Conservation (phyloP, 768 basidiomycete genomes). For the Suillus luteus region DNA sequence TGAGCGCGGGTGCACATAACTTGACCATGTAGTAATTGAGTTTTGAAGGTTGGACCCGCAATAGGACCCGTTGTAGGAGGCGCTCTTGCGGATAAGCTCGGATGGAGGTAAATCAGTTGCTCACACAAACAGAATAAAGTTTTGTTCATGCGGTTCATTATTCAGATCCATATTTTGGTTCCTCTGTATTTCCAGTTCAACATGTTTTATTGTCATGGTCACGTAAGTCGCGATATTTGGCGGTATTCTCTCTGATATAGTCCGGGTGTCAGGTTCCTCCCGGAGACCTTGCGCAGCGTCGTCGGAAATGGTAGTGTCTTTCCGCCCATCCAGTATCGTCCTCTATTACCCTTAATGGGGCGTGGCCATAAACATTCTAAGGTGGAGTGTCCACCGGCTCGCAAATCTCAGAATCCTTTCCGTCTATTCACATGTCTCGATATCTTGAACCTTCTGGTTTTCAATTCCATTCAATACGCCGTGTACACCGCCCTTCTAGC, state of each 20-base stretch:
- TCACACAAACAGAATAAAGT: background rate
- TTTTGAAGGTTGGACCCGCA: conserved; percentile 54
- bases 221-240: conserved; percentile 38
- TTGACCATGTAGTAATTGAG: background rate
- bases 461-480: conserved; percentile 52
- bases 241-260: background rate
- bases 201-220: conserved; percentile 49
- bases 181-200: conserved; percentile 48
- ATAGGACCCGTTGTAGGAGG: conserved; percentile 54
- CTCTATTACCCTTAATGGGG: conserved; percentile 16
- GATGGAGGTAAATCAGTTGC: conserved; percentile 54
- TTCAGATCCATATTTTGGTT: conserved; percentile 64
- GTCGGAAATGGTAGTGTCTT: conserved; percentile 20
- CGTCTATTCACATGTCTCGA: conserved; percentile 37
- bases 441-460: conserved; percentile 40
- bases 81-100: conserved; percentile 52
- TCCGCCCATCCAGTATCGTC: conserved; percentile 13
- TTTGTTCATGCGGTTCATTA: background rate
- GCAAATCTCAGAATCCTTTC: conserved; percentile 37
- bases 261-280: conserved; percentile 22
- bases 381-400: background rate
- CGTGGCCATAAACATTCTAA: conserved; percentile 2
- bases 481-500: conserved; percentile 48
- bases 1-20: conserved; percentile 21
- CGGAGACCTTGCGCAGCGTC: conserved; percentile 14